Evolutionary conservation across 1,284 basidiomycete species (phyloP).

Genomic region (Lentinus polychrous): DNA sequence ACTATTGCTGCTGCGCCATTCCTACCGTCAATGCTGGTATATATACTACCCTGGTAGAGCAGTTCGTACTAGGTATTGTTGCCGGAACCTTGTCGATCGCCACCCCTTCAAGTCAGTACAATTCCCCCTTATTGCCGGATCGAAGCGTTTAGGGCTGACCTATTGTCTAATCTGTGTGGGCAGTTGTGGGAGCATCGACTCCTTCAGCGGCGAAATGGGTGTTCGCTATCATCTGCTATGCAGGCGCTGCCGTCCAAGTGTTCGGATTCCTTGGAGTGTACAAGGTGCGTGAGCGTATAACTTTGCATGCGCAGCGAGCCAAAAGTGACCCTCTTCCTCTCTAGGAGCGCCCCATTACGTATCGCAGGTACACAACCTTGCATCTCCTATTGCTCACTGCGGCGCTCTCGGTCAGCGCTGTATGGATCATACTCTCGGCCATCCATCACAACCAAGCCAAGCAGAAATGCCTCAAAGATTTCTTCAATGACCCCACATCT

Average conservation of each 20-base stretch:
- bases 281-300: conserved; percentile 39
- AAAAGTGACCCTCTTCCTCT: not conserved
- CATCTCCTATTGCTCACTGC: conserved; percentile 53
- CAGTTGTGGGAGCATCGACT: conserved; percentile 81
- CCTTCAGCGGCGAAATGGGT: conserved; percentile 71
- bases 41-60: conserved; percentile 73
- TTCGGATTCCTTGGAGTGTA: conserved; percentile 81
- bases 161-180: not conserved
- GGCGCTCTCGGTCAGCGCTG: conserved; percentile 71
- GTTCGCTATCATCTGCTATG: conserved; percentile 70
- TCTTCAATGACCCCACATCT: conserved; percentile 40
- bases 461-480: conserved; percentile 54
- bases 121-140: conserved; percentile 8
- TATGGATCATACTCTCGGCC: conserved; percentile 76
- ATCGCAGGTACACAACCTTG: conserved; percentile 68
- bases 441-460: conserved; percentile 67
- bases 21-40: conserved; percentile 84
- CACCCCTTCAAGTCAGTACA: conserved; percentile 67
- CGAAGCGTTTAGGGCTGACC: not conserved
- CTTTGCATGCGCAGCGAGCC: not conserved
- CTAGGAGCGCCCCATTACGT: conserved; percentile 75
- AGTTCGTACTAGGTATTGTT: conserved; percentile 62
- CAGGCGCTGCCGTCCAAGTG: conserved; percentile 65
- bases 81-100: conserved; percentile 73
- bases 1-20: conserved; percentile 80